phyloP scores from a whole-genome alignment of 352 stramenopile genomes.

The Globisporangium canariense region DNA sequence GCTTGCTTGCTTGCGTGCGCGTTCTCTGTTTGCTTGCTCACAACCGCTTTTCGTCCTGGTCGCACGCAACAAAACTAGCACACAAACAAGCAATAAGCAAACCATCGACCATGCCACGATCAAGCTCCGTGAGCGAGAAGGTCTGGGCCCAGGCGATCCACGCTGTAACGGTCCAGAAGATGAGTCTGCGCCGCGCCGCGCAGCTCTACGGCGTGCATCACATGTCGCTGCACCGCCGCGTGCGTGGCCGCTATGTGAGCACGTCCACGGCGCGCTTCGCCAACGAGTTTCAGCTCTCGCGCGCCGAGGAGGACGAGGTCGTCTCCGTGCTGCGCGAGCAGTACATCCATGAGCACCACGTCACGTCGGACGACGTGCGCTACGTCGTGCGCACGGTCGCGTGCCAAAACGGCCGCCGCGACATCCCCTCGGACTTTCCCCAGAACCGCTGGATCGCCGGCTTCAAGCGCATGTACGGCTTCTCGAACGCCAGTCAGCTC shows the following conservation, averaged over 20 bases:
- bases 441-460: slow-evolving; percentile 41
- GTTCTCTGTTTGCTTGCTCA: background rate
- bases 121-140: slow-evolving; percentile 27
- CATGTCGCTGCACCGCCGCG: slow-evolving; percentile 35
- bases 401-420: slow-evolving; percentile 28
- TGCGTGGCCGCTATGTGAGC: slow-evolving; percentile 13
- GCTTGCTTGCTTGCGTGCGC: background rate
- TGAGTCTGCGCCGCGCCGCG: slow-evolving; percentile 36
- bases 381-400: slow-evolving; percentile 41
- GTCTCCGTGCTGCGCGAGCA: slow-evolving; percentile 37
- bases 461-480: slow-evolving; percentile 50
- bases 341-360: slow-evolving; percentile 32
- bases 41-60: slow-evolving; percentile 1
- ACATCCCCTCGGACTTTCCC: slow-evolving; percentile 43
- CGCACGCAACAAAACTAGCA: slow-evolving; percentile 8
- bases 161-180: slow-evolving; percentile 40
- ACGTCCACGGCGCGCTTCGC: slow-evolving; percentile 12
- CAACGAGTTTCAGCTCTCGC: slow-evolving; percentile 28
- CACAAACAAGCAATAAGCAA: background rate
- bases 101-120: slow-evolving; percentile 14
- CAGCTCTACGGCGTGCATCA: slow-evolving; percentile 44
- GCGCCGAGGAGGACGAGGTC: slow-evolving; percentile 34
- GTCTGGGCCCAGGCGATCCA: slow-evolving; percentile 43
- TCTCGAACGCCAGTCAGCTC: slow-evolving; percentile 22
- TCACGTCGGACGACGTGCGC: slow-evolving; percentile 52